These are phyloP conservation scores for Pleurotus citrinopileatus DNA, from an alignment of 768 basidiomycete genomes.

Conservation along the genomic window DNA sequence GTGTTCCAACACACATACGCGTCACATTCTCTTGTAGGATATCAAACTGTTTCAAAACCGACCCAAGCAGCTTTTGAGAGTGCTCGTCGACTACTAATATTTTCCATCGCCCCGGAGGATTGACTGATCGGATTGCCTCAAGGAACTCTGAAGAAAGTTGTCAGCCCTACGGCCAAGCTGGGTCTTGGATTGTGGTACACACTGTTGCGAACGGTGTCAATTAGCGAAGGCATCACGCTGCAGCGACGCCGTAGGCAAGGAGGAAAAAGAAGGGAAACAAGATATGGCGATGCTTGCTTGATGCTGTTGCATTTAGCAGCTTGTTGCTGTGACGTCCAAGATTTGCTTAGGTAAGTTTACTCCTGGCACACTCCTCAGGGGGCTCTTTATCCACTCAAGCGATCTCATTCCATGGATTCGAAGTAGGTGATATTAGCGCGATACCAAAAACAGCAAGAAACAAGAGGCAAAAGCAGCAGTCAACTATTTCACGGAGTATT, in stretches of 20 bases:
- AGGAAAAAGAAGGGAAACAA: background rate
- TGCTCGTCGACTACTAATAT: slow-evolving; percentile 95
- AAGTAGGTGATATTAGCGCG: no score
- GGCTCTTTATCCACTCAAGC: no score
- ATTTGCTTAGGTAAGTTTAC: background rate
- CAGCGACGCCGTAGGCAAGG: background rate
- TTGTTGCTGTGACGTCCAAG: background rate
- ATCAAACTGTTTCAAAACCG: slow-evolving; percentile 90
- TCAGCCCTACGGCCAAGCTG: background rate
- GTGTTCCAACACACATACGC: slow-evolving; percentile 49
- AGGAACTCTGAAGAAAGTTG: slow-evolving; percentile 61
- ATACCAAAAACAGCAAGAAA: background rate
- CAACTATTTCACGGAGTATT: slow-evolving; percentile 31
- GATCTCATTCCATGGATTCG: no score
- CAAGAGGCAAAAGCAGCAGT: background rate
- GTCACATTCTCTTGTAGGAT: slow-evolving; percentile 96
- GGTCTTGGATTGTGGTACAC: slow-evolving; percentile 12
- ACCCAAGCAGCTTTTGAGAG: slow-evolving; percentile 78
- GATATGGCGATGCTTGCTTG: background rate
- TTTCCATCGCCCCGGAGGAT: slow-evolving; percentile 92
- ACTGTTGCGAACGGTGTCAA: slow-evolving; percentile 43
- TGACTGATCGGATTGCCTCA: slow-evolving; percentile 82
- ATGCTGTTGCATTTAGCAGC: background rate
- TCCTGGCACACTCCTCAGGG: no score
- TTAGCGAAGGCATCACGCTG: slow-evolving; percentile 35